These are phyloP conservation scores for Cinnamomum chago DNA, from an alignment of 164 flowering plant genomes.

Conservation along the genomic window DNA sequence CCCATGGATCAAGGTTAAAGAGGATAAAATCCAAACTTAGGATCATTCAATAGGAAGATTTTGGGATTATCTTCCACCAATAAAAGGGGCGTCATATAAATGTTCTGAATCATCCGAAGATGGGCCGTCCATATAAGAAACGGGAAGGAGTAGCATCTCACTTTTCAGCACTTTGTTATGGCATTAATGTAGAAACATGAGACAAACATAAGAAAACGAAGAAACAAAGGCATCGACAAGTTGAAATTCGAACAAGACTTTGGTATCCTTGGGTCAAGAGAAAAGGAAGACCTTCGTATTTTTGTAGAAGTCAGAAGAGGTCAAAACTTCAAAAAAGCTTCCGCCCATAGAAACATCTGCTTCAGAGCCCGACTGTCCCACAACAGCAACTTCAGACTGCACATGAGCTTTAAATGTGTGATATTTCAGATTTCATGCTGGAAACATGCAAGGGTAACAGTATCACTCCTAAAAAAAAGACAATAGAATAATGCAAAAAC, in stretches of 20 bases:
- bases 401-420: neutral
- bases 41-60: too few relatives aligned
- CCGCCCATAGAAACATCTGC: conserved; percentile 35
- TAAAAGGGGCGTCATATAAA: too few relatives aligned
- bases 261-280: neutral
- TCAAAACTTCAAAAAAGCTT: conserved; percentile 69
- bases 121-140: neutral
- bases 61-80: too few relatives aligned
- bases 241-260: neutral
- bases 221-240: neutral
- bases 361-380: conserved; percentile 15
- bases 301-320: conserved; percentile 77
- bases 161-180: neutral
- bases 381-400: conserved; percentile 61
- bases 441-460: neutral
- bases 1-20: too few relatives aligned
- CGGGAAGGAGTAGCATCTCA: neutral
- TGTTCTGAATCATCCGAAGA: neutral
- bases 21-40: too few relatives aligned
- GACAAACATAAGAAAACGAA: neutral
- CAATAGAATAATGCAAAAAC: too few relatives aligned
- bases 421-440: neutral
- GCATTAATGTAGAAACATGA: too few relatives aligned
- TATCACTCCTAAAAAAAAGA: too few relatives aligned
- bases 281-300: conserved; percentile 58